phyloP scores from a whole-genome alignment of 225 moss, liverwort and hornwort genomes.

The Antitrichia curtipendula region DNA sequence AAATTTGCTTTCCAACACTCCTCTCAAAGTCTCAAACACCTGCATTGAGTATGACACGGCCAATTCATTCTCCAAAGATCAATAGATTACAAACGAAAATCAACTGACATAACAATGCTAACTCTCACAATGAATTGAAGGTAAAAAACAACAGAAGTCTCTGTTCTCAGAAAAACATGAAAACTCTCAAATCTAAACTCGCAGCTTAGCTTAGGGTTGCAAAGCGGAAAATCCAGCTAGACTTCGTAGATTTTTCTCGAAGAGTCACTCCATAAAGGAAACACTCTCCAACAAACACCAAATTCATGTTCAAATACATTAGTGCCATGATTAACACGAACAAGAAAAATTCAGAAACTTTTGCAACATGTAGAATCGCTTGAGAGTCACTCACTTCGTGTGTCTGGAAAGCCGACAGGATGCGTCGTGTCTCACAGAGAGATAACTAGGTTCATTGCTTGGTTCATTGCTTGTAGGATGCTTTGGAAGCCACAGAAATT shows the following conservation, averaged over 20 bases:
- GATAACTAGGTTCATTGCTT: background rate
- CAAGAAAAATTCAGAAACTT: background rate
- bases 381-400: background rate
- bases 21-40: background rate
- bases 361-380: background rate
- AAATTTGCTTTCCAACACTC: background rate
- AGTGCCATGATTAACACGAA: background rate
- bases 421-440: background rate
- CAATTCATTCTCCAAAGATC: background rate
- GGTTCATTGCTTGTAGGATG: slow-evolving; percentile 8
- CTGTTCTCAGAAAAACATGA: background rate
- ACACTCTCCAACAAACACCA: background rate
- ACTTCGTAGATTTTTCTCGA: background rate
- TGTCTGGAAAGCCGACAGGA: background rate
- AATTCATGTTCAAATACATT: background rate
- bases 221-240: background rate
- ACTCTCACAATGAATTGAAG: background rate
- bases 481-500: slow-evolving; percentile 36
- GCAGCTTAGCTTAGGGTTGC: background rate
- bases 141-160: background rate
- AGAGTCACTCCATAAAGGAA: background rate
- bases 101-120: background rate
- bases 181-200: background rate
- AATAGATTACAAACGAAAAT: background rate
- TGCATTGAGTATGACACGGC: background rate